Conservation (phyloP, 1,284 basidiomycete species). For the Ustilago crameri region DNA sequence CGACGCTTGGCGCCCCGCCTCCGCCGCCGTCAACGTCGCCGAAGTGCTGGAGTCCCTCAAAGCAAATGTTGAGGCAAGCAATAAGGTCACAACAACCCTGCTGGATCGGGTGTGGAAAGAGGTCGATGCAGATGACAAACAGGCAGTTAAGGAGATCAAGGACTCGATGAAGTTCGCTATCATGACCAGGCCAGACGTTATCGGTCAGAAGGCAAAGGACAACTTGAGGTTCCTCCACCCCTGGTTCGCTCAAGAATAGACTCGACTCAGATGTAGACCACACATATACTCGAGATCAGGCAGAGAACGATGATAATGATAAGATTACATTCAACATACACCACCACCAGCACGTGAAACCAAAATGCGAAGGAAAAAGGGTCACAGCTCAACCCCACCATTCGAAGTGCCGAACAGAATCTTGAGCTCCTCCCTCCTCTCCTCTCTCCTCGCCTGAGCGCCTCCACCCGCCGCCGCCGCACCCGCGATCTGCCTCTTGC, state of each 20-base stretch:
- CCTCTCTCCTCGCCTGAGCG: constrained; percentile 12
- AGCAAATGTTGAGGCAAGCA: constrained; percentile 84
- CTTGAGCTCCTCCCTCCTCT: constrained; percentile 56
- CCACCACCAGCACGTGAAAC: too few relatives aligned
- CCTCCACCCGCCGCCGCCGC: not conserved
- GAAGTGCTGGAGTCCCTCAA: constrained; percentile 88
- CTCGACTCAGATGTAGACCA: not conserved
- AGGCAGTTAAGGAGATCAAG: constrained; percentile 28
- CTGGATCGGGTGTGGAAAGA: constrained; percentile 78
- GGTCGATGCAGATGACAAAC: constrained; percentile 55
- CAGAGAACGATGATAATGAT: not conserved
- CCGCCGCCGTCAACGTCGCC: constrained; percentile 84
- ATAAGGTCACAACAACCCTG: constrained; percentile 76
- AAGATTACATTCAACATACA: not conserved
- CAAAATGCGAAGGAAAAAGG: not conserved
- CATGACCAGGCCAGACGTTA: constrained; percentile 78
- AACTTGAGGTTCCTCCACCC: constrained; percentile 81
- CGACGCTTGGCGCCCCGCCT: constrained; percentile 75
- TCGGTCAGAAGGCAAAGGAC: constrained; percentile 76
- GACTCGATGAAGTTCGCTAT: constrained; percentile 70
- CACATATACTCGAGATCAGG: too few relatives aligned
- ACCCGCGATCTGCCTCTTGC: constrained; percentile 29
- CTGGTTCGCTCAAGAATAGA: constrained; percentile 50
- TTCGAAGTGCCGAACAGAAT: constrained; percentile 47
- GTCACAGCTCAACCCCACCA: constrained; percentile 23